These are phyloP conservation scores for Daldinia eschscholtzii DNA, from an alignment of 2,329 filamentous ascomycete species.

Conservation along the genomic window DNA sequence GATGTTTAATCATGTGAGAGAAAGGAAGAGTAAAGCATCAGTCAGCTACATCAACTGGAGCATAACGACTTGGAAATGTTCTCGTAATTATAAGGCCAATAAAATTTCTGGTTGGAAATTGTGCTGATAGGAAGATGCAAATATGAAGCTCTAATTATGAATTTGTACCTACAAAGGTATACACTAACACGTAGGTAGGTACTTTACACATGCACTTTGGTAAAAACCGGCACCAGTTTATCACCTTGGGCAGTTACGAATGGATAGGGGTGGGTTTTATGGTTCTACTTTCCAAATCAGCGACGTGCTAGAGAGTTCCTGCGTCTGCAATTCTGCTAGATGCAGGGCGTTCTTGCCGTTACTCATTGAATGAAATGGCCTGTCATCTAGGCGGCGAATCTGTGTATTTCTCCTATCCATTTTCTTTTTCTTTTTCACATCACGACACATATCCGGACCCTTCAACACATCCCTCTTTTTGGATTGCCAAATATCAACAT, in stretches of 20 bases:
- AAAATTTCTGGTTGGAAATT: background rate
- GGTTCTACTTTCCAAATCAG: background rate
- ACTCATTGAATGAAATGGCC: background rate
- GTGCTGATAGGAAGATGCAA: background rate
- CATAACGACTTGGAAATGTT: too few species aligned
- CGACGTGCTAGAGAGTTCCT: background rate
- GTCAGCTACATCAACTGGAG: too few species aligned
- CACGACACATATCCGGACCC: slow-evolving; percentile 28
- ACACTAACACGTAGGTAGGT: too few species aligned
- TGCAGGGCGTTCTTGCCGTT: background rate
- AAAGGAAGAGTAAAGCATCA: too few species aligned
- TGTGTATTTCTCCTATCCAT: background rate
- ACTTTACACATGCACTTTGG: background rate
- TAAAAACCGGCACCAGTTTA: background rate
- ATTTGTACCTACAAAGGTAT: too few species aligned
- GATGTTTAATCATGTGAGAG: too few species aligned
- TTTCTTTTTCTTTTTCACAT: slow-evolving; percentile 14
- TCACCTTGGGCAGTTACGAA: background rate
- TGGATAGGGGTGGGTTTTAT: background rate
- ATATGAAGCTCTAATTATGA: too few species aligned
- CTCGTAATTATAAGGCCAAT: too few species aligned
- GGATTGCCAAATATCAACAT: slow-evolving; percentile 58
- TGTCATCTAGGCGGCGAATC: background rate
- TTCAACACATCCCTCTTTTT: slow-evolving; percentile 55
- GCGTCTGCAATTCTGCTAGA: background rate